These are phyloP conservation scores for Arctium minus DNA, from an alignment of 129 eudicot genomes.

Conservation along the genomic window DNA sequence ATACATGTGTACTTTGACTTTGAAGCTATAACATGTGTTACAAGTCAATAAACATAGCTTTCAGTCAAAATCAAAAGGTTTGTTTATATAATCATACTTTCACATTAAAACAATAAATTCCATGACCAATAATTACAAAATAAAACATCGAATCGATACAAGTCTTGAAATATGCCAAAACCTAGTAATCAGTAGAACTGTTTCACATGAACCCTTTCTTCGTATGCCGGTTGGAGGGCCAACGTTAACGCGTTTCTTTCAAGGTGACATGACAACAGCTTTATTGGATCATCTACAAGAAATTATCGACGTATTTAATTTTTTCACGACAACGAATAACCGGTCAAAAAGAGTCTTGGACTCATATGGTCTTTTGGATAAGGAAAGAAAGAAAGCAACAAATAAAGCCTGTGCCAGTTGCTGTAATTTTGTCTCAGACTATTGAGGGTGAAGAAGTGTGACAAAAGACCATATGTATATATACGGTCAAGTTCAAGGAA, in stretches of 20 bases:
- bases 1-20: constrained; percentile 6
- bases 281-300: not conserved
- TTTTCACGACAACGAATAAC: not conserved
- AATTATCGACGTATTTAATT: no score
- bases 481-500: no score
- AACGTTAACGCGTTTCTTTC: not conserved
- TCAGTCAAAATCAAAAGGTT: constrained; percentile 13
- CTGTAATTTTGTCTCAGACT: not conserved
- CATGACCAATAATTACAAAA: not conserved
- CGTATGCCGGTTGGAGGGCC: not conserved
- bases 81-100: constrained; percentile 1
- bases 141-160: not conserved
- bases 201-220: not conserved
- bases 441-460: not conserved
- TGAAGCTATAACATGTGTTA: constrained; percentile 8
- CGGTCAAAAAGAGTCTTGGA: not conserved
- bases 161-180: not conserved
- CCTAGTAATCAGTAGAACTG: not conserved
- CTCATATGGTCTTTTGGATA: constrained; percentile 10
- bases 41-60: constrained; percentile 19
- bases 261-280: not conserved
- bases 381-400: constrained; percentile 8
- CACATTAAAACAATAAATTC: not conserved
- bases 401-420: constrained; percentile 16
- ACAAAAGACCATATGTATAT: not conserved